Evolutionary conservation across 202 grass and related monocot genomes (phyloP).

Genomic region (Carex arenaria): DNA sequence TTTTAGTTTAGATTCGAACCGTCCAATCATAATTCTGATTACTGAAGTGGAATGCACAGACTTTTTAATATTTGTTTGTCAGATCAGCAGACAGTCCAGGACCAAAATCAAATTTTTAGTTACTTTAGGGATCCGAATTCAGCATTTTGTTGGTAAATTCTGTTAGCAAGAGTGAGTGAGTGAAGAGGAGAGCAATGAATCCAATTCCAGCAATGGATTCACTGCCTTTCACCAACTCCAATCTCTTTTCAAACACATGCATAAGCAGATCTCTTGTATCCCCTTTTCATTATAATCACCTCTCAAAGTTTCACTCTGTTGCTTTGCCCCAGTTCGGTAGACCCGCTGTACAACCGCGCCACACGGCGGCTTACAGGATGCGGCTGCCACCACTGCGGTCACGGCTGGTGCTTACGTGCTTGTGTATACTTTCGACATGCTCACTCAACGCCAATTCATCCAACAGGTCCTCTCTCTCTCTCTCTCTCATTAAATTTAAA

Average conservation of each 20-base stretch:
- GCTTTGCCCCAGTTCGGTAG: constrained; percentile 13
- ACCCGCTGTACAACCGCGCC: constrained; percentile 15
- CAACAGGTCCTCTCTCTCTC: constrained; percentile 44
- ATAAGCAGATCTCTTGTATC: not conserved
- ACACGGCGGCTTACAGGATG: constrained; percentile 38
- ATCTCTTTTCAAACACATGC: constrained; percentile 1
- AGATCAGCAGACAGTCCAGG: no score
- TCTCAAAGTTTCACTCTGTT: not conserved
- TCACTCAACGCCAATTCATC: constrained; percentile 52
- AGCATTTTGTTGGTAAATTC: no score
- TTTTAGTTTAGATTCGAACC: no score
- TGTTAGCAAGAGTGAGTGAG: no score
- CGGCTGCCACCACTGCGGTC: constrained; percentile 33
- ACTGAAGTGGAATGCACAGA: no score
- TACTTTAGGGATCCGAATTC: no score
- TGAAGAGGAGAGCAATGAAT: not conserved
- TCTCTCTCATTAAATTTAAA: not conserved
- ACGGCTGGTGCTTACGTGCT: constrained; percentile 64
- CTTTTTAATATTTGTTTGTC: no score
- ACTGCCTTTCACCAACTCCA: not conserved
- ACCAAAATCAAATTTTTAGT: no score
- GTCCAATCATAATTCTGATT: no score
- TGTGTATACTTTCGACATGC: constrained; percentile 57
- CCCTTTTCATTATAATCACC: not conserved
- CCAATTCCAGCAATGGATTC: not conserved